Evolutionary conservation across 345 rosid species (phyloP), one percentile per base, ranked within the genome.

Genomic region (Salix exigua): DNA sequence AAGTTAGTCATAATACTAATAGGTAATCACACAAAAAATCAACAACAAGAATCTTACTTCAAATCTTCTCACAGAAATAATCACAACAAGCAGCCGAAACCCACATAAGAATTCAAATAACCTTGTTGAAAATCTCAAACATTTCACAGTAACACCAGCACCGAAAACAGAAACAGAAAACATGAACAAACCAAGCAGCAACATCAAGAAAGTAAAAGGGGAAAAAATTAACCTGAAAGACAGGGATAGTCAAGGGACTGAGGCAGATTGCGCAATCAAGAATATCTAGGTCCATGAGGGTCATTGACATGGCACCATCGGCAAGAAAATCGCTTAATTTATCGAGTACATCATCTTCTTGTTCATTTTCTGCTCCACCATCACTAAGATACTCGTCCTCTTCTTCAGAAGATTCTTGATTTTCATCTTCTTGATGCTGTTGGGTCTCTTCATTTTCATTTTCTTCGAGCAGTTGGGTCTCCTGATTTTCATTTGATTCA

Each of bases 261-360:
- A 6, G 83, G 79, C 94, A 90, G 67, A 87, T 76, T 60, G 82
- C 53, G 77, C 94, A 90, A 79, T 90, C 94, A 48, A 88, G 83
- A 44, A 84, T 85, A 31, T 87, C 88, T 2, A 90, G 89, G 76
- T 90, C 94, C 6, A 83, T 71, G 42, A 90, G 68, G 50, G 82
- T 85, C 18, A 75, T 53, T 25, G 18, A 53, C 53, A 86, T 13
- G 8, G 82, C 62, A n/a, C 71, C 83, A 31, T 70, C 51, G 18
- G 5, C 51, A 46, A 46, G 16, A 46, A 13, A 46, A 46, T 18
- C 14, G 51, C 51, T 46, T 46, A 46, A 46, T 46, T 46, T 46
- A 14, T 12, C 18, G 51, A 46, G 5, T 44, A 23, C 66, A 4
- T 73, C 78, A 7, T 33, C 70, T 12, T 37, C 63, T 17, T 55